Evolutionary conservation across 805 yeast species (phyloP), one percentile per base, ranked within the genome.

Genomic region (Saccharomyces eubayanus): DNA sequence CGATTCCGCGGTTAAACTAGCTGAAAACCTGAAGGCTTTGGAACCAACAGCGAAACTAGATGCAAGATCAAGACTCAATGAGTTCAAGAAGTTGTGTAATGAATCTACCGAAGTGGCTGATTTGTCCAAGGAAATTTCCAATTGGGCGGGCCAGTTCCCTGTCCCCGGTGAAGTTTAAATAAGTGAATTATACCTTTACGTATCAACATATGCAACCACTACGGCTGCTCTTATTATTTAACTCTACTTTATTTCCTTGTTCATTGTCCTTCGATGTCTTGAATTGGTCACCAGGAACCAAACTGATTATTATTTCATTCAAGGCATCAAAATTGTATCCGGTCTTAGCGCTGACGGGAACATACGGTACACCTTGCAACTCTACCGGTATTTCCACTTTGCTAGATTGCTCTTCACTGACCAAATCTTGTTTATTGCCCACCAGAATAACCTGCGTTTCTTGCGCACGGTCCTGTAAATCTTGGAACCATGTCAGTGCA

Each of bases 401-500:
- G 9, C 29, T 41, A 0, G 84, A 81, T 20, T 68, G 66, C 47
- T 60, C 64, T 9, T 76, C 75, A 5, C 71, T 72, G 9, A 70
- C 77, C 59, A 87, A 72, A 71, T 87, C 95, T 1, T 75, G 59
- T 64, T 87, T 87, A 65, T 87, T 87, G n/a, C 91, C 95, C n/a
- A 84, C 88, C 43, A 87, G 69, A 8, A 85, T 80, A 56, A 86
- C 83, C 27, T 80, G 77, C 48, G 85, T 82, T 40, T 80, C 81
- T 12, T 79, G 80, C 9, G 86, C 85, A 63, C 82, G 82, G 21
- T 59, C 65, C 14, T 57, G 60, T 57, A 87, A 71, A 68, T 87
- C 94, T 62, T 84, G 82, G 40, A 85, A 82, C 92, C 92, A 87
- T 48, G 81, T 81, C 60, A 83, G 82, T 2, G 92, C 92, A 63